Base-by-base conservation (phyloP, 768 basidiomycete species). In the Lepiota subincarnata region DNA sequence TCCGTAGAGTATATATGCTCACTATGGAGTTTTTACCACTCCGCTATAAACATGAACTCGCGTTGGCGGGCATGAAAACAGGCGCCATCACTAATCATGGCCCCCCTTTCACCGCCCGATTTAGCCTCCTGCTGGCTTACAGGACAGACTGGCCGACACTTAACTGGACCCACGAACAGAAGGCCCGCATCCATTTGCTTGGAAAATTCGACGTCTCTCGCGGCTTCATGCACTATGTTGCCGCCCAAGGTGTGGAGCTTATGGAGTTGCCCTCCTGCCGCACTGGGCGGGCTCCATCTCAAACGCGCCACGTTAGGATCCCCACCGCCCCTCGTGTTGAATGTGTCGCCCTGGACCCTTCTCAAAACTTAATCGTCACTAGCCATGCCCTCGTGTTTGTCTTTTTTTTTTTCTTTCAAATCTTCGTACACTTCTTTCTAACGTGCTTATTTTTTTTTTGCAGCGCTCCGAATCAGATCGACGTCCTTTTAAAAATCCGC, bases 401-500 rank as follows among this genome's bases (percentile, higher is more conserved):
- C 10, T 41, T 59, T 20, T 11, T 51, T 37, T 35, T 50, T 28
- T 12, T 4, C 12, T 20, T 47, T 20, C 12, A 28, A 40, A 16
- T 49, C 12, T 48, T 41, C 35, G 45, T 42, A 7, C 10, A 6
- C 31, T 8, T 31, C 36, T 46, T 40, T 18, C 39, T 54, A 26
- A 54, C 18, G 45, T 34, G 40, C 22, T 53, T 13, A 57, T 45
- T 56, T 20, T n/a, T 59, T 55, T 46, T 28, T 58, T 73, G 70
- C 13, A 68, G 70, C 37, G 67, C 73, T 56, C 71, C 68, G 56
- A 75, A 75, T 22, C 68, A 71, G 24, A 65, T 75, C 44, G 68
- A 68, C 19, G 62, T 80, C 10, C 72, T 75, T 40, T 61, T 85
- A 57, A 79, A 80, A 57, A 72, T 85, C 53, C 77, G 80, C 55